Conservation (phyloP, 371 early-diverging fungal genomes). For the Syncephalastrum contaminatum region DNA sequence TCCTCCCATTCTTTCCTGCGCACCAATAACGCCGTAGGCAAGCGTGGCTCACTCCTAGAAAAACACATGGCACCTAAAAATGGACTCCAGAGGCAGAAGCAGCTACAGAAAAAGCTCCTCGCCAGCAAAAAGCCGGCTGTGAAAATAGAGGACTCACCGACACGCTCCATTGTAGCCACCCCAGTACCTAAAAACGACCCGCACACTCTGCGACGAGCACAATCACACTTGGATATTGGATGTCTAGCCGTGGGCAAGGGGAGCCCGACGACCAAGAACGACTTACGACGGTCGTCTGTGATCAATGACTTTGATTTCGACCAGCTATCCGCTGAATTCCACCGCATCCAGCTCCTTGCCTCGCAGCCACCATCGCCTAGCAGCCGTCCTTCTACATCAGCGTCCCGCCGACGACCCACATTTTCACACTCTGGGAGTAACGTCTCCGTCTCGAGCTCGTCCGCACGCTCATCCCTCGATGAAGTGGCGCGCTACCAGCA, state of each 20-base stretch:
- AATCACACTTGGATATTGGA: constrained; percentile 12
- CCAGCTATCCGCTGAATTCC: constrained; percentile 19
- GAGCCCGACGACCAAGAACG: not conserved
- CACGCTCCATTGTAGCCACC: not conserved
- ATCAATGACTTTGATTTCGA: constrained; percentile 9
- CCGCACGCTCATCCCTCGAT: not conserved
- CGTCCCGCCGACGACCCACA: not conserved
- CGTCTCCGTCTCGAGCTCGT: constrained; percentile 5
- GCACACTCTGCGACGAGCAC: constrained; percentile 16
- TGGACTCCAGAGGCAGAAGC: constrained; percentile 7
- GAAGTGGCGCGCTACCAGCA: constrained; percentile 34
- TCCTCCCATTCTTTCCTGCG: constrained; percentile 12
- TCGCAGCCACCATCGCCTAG: constrained; percentile 10
- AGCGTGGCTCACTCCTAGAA: constrained; percentile 4
- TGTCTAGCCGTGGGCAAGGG: not conserved
- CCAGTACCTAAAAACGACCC: not conserved
- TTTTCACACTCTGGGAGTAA: constrained; percentile 6
- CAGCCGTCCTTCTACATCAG: not conserved
- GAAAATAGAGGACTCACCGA: not conserved
- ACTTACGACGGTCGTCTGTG: constrained; percentile 1
- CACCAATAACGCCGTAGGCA: not conserved
- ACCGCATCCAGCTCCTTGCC: constrained; percentile 11
- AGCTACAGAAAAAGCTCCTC: constrained; percentile 4
- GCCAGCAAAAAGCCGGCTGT: constrained; percentile 5
- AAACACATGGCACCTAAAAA: too few relatives aligned